These are phyloP conservation scores for Leucogyrophana mollusca DNA, from an alignment of 768 basidiomycete species.

Conservation along the genomic window DNA sequence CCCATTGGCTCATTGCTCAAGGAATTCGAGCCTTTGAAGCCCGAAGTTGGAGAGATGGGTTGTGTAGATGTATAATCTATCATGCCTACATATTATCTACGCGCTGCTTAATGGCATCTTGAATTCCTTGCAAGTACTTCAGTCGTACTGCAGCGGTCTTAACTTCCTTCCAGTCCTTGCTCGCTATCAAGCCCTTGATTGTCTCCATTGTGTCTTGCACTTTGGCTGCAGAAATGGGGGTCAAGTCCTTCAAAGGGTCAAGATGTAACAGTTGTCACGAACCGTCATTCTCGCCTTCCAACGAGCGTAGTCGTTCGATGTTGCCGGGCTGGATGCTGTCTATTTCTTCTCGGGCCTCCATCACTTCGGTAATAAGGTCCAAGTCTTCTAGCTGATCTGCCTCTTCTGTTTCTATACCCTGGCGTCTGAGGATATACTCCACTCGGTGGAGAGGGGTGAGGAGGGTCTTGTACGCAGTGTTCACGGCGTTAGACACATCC, in stretches of 20 bases:
- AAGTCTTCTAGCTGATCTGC: constrained; percentile 71
- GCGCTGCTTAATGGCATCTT: constrained; percentile 25
- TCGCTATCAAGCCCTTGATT: constrained; percentile 50
- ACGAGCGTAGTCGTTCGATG: constrained; percentile 43
- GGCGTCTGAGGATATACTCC: constrained; percentile 73
- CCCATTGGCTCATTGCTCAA: too few relatives aligned
- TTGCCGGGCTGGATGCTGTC: constrained; percentile 53
- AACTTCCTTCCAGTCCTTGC: constrained; percentile 53
- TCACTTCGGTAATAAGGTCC: constrained; percentile 69
- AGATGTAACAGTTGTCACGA: constrained; percentile 24
- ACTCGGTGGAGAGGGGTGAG: constrained; percentile 71
- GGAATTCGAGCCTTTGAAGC: too few relatives aligned
- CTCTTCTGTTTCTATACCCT: constrained; percentile 62
- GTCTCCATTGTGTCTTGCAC: constrained; percentile 43
- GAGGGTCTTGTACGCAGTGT: constrained; percentile 79
- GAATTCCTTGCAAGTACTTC: constrained; percentile 69
- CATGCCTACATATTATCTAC: constrained; percentile 2
- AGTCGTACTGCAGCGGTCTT: constrained; percentile 65
- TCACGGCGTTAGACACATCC: constrained; percentile 67
- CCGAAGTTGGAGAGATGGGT: not conserved
- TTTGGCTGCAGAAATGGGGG: constrained; percentile 41
- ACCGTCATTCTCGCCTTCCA: constrained; percentile 60
- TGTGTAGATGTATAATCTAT: not conserved
- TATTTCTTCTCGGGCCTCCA: constrained; percentile 76
- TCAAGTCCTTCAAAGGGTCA: not conserved